Evolutionary conservation across 2,329 filamentous ascomycete species (phyloP).

Genomic region (Claviceps cyperi): DNA sequence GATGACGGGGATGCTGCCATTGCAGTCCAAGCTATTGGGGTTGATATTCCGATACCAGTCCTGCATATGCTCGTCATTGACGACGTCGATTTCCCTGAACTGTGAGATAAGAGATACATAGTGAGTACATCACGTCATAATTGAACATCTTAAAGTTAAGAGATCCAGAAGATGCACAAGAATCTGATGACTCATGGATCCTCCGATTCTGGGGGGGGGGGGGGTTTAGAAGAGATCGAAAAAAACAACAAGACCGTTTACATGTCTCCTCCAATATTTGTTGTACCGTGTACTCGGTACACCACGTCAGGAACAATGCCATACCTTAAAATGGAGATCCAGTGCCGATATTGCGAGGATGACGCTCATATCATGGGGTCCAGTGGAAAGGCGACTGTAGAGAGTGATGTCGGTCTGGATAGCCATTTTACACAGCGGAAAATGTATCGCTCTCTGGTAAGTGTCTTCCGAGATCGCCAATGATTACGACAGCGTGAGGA

Average conservation of each 20-base stretch:
- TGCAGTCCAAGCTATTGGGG: constrained; percentile 40
- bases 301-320: neutral
- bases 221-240: neutral
- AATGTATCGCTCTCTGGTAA: too few relatives aligned
- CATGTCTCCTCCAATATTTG: too few relatives aligned
- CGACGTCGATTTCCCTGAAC: constrained; percentile 52
- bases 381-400: constrained; percentile 50
- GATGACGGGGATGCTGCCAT: constrained; percentile 70
- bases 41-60: constrained; percentile 85
- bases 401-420: constrained; percentile 52
- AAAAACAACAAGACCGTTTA: neutral
- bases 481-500: too few relatives aligned
- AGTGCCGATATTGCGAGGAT: constrained; percentile 79
- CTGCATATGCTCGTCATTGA: constrained; percentile 66
- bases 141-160: too few relatives aligned
- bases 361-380: constrained; percentile 81
- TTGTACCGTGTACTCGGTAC: too few relatives aligned
- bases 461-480: too few relatives aligned
- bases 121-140: neutral
- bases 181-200: neutral
- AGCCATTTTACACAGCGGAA: neutral
- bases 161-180: too few relatives aligned
- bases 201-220: too few relatives aligned
- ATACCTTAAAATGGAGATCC: constrained; percentile 62
- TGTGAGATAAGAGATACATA: constrained; percentile 8